Percentiles rank a stretch among this genome's conserved stretches.
These are phyloP conservation scores for Podaxis carcinomalis DNA, from an alignment of 768 basidiomycete species.

Conservation along the genomic window DNA sequence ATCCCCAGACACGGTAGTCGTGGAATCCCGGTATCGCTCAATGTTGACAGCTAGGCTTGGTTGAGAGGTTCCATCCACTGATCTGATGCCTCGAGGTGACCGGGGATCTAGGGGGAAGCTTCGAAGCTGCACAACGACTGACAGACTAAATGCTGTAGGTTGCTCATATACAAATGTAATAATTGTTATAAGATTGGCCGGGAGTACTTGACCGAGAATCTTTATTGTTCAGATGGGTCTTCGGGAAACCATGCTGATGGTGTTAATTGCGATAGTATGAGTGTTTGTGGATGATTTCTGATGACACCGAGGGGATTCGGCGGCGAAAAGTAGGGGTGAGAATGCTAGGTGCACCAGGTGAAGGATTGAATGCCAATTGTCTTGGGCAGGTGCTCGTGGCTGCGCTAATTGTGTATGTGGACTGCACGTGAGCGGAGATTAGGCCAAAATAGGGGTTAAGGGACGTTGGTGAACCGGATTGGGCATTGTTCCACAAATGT, in stretches of 20 bases:
- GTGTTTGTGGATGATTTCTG: not conserved
- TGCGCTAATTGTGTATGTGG: not conserved
- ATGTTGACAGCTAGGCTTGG: not conserved
- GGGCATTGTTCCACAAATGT: slow-evolving; percentile 6
- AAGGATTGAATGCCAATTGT: not conserved
- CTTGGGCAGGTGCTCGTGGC: not conserved
- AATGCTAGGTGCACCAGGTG: not conserved
- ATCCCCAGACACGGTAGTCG: not conserved
- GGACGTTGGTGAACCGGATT: not conserved
- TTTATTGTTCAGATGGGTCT: not conserved
- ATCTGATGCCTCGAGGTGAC: not conserved
- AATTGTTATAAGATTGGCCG: not conserved
- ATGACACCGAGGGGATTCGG: not conserved
- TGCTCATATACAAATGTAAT: not conserved
- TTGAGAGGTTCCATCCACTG: not conserved
- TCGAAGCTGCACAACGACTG: not conserved
- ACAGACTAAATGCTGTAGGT: not conserved
- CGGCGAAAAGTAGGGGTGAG: not conserved
- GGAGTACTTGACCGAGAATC: not conserved
- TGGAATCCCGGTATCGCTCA: not conserved
- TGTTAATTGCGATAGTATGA: not conserved
- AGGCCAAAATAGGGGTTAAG: not conserved
- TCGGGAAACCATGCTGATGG: not conserved
- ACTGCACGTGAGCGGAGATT: not conserved
- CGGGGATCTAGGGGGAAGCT: not conserved